Conservation (phyloP, 1,139 yeast species). For the Kodamaea alishanica region DNA sequence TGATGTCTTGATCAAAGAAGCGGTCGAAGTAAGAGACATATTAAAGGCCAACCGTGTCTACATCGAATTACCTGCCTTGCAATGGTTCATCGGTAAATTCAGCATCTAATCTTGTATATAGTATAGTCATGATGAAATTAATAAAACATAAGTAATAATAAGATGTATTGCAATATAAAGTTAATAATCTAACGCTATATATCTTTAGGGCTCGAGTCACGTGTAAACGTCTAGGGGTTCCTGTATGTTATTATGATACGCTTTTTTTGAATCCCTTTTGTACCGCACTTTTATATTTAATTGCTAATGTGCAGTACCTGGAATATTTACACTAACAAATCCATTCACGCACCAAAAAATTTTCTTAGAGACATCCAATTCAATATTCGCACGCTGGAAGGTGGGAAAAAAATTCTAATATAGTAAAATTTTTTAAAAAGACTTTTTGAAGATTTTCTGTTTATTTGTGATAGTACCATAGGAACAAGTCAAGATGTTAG, state of each 20-base stretch:
- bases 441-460: constrained; percentile 5
- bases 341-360: background rate
- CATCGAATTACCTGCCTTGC: constrained; percentile 72
- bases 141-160: background rate
- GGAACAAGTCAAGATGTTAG: constrained; percentile 67
- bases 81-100: constrained; percentile 47
- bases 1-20: constrained; percentile 70
- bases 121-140: constrained; percentile 3
- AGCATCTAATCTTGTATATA: constrained; percentile 13
- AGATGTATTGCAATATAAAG: background rate
- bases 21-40: constrained; percentile 78
- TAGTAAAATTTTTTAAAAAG: constrained; percentile 6
- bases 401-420: constrained; percentile 11
- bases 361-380: background rate
- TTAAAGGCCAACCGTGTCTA: constrained; percentile 75
- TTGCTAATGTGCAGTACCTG: too few relatives aligned
- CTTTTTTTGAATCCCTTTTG: background rate
- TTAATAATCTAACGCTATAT: background rate
- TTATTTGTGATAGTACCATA: constrained; percentile 11
- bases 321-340: too few relatives aligned
- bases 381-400: background rate
- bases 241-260: background rate
- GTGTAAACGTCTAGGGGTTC: constrained; percentile 7
- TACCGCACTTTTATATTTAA: too few relatives aligned
- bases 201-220: background rate